Evolutionary conservation across 495 filamentous ascomycete genomes (phyloP).

Genomic region (Daldinia vernicosa): DNA sequence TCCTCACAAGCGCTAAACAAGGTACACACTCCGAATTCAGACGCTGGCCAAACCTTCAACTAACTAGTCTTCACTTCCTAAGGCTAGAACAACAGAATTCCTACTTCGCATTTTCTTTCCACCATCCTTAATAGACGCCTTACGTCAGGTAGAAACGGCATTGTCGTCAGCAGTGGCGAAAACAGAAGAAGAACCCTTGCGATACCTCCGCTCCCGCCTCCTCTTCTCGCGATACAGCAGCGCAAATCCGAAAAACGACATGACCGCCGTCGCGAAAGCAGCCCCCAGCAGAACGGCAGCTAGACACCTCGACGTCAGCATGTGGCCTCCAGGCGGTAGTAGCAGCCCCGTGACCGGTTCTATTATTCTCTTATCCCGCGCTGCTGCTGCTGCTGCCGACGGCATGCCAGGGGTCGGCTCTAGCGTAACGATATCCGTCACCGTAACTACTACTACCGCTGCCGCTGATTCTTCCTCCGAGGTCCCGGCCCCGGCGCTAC

Average conservation of each 20-base stretch:
- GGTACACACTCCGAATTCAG: neutral
- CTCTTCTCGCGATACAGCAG: conserved; percentile 11
- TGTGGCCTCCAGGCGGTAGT: neutral
- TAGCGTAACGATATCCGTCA: neutral
- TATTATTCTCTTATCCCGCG: neutral
- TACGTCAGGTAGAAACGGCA: neutral
- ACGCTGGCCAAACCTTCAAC: neutral
- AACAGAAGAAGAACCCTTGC: neutral
- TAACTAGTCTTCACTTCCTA: conserved; percentile 9
- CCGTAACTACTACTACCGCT: neutral
- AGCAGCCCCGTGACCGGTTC: neutral
- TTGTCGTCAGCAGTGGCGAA: neutral
- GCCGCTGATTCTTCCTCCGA: neutral
- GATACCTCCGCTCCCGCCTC: conserved; percentile 3
- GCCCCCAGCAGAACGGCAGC: conserved; percentile 12
- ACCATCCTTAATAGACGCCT: neutral
- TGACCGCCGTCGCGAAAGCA: neutral
- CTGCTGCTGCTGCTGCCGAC: neutral
- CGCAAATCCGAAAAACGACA: conserved; percentile 11
- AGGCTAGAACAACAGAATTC: neutral
- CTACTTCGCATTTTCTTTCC: conserved; percentile 5
- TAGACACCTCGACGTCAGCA: neutral
- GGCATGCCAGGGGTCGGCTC: neutral
- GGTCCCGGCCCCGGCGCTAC: neutral
- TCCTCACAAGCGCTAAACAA: neutral